Evolutionary conservation across 495 filamentous ascomycete genomes (phyloP).

Genomic region (Amniculicola lignicola): DNA sequence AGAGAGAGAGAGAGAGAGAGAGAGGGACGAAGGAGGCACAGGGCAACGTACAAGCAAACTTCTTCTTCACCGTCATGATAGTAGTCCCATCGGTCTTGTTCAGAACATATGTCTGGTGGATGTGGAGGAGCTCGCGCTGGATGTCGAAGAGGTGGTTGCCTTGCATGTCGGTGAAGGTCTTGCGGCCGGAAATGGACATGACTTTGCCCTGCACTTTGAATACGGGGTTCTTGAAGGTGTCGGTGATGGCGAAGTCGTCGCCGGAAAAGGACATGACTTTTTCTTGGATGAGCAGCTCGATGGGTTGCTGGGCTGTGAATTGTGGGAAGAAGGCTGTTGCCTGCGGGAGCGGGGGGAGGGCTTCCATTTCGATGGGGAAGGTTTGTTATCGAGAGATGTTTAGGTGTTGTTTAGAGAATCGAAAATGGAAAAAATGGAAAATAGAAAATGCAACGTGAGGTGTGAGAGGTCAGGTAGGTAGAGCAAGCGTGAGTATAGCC

Average conservation of each 20-base stretch:
- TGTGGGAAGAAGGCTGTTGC: constrained; percentile 49
- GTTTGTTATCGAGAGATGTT: not conserved
- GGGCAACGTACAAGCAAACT: too few species aligned
- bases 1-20: too few species aligned
- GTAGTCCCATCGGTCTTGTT: constrained; percentile 44
- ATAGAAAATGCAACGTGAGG: too few species aligned
- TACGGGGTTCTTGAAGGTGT: constrained; percentile 45
- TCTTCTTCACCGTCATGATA: constrained; percentile 52
- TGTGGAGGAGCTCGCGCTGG: constrained; percentile 49
- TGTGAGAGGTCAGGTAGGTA: too few species aligned
- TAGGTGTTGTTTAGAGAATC: not conserved
- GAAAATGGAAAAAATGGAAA: too few species aligned
- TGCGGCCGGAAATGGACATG: constrained; percentile 45
- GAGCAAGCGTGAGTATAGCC: too few species aligned
- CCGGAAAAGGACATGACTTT: constrained; percentile 54
- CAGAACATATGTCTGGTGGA: constrained; percentile 50
- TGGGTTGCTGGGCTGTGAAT: constrained; percentile 47
- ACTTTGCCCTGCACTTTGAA: constrained; percentile 54
- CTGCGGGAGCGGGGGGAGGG: constrained; percentile 3
- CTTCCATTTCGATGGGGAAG: constrained; percentile 4
- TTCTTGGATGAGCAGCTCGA: constrained; percentile 54
- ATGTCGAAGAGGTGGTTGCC: constrained; percentile 54
- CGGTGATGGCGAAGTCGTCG: constrained; percentile 56
- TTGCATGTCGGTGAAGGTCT: constrained; percentile 47
- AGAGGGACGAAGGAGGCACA: too few species aligned